Percentiles rank a stretch among this genome's conserved stretches.
Evolutionary conservation across 805 yeast species (phyloP).

Genomic region (Hanseniaspora meyeri): DNA sequence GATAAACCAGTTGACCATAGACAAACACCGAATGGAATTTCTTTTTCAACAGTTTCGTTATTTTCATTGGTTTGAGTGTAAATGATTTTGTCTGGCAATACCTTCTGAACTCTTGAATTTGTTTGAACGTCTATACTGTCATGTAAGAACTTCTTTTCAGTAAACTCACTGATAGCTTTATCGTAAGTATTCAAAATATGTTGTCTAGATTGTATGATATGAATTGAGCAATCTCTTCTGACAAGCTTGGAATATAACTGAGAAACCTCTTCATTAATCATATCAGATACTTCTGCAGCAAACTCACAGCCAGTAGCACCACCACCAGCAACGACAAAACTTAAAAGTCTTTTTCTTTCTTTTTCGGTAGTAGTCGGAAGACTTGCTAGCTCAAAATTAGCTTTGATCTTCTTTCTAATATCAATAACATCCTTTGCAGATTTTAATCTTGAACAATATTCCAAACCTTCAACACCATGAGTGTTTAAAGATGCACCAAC

Average conservation of each 20-base stretch:
- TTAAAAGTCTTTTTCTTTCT: conserved; percentile 47
- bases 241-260: conserved; percentile 46
- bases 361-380: conserved; percentile 53
- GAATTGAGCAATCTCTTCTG: conserved; percentile 53
- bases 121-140: conserved; percentile 53
- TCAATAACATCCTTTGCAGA: conserved; percentile 54
- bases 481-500: conserved; percentile 60
- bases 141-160: conserved; percentile 49
- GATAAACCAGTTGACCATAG: conserved; percentile 71
- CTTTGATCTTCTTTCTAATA: conserved; percentile 43
- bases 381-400: conserved; percentile 48
- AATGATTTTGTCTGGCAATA: conserved; percentile 43
- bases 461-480: conserved; percentile 59
- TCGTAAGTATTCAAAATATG: conserved; percentile 60
- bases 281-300: conserved; percentile 59
- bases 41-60: conserved; percentile 15
- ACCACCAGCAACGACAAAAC: conserved; percentile 61
- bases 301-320: conserved; percentile 68
- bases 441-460: conserved; percentile 48
- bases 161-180: conserved; percentile 50
- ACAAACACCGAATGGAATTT: conserved; percentile 55
- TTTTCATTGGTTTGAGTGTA: conserved; percentile 39
- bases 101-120: conserved; percentile 50
- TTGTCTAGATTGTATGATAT: conserved; percentile 56
- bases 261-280: conserved; percentile 52